These are phyloP conservation scores for Thuidium tamariscinum DNA, from an alignment of 225 moss, liverwort and hornwort species.

Conservation along the genomic window DNA sequence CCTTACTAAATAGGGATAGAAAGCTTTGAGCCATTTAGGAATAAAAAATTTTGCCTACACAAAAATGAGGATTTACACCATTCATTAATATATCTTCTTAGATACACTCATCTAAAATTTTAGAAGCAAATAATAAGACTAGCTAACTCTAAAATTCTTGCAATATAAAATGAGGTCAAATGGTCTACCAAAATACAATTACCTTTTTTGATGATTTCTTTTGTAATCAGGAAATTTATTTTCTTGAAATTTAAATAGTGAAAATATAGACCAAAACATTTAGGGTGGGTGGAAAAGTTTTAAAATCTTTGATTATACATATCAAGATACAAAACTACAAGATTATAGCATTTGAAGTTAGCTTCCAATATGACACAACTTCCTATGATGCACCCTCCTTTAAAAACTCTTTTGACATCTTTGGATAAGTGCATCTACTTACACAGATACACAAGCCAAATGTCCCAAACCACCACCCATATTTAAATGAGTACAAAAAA, in stretches of 20 bases:
- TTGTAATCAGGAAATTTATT: rapidly evolving
- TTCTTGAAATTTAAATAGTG: not conserved
- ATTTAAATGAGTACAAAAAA: too few relatives aligned
- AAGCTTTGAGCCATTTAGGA: not conserved
- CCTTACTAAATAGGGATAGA: rapidly evolving
- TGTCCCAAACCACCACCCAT: too few relatives aligned
- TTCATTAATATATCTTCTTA: not conserved
- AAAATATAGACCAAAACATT: not conserved
- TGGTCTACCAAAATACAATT: not conserved
- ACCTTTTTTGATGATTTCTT: not conserved
- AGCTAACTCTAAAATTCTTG: not conserved
- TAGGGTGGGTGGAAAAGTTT: not conserved
- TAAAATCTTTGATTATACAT: not conserved
- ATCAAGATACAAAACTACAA: not conserved
- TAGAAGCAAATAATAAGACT: not conserved
- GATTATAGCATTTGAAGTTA: not conserved
- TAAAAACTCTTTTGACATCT: too few relatives aligned
- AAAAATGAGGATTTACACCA: not conserved
- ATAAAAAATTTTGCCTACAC: rapidly evolving
- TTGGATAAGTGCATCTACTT: too few relatives aligned
- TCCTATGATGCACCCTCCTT: too few relatives aligned
- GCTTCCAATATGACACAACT: too few relatives aligned
- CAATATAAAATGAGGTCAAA: not conserved
- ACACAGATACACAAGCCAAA: too few relatives aligned
- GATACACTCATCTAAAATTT: not conserved